A percentile compares a stretch with the other conserved stretches of the same genome.
These are phyloP conservation scores for Macrophomina pseudophaseolina DNA, from an alignment of 2,329 filamentous ascomycete species.

Conservation along the genomic window DNA sequence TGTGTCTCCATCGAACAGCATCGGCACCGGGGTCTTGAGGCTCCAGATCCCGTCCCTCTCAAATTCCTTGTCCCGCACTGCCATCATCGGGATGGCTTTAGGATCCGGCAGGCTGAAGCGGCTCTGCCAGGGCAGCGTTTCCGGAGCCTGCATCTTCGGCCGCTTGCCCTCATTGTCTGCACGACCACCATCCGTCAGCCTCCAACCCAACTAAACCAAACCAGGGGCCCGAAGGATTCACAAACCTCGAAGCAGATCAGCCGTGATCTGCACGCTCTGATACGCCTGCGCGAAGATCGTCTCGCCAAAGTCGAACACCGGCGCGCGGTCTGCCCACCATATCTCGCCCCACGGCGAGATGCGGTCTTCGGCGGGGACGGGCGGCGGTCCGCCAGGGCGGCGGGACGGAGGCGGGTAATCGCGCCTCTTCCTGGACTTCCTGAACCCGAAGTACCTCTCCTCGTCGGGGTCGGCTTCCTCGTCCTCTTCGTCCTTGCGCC, in stretches of 20 bases:
- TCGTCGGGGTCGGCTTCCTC: neutral
- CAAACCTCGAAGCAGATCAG: slow-evolving; percentile 6
- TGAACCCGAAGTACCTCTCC: neutral
- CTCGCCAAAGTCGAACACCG: slow-evolving; percentile 18
- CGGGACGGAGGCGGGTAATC: neutral
- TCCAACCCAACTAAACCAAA: neutral
- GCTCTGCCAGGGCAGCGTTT: neutral
- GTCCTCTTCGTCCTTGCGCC: no score
- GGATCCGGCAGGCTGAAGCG: neutral
- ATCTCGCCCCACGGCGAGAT: slow-evolving; percentile 17
- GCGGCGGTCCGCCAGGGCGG: neutral
- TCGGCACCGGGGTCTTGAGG: neutral
- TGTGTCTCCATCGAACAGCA: neutral
- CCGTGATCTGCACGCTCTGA: slow-evolving; percentile 18
- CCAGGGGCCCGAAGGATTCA: neutral
- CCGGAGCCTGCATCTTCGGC: neutral
- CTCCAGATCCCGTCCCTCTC: neutral
- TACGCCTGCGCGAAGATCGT: slow-evolving; percentile 16
- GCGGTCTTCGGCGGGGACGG: slow-evolving; percentile 1
- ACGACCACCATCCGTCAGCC: neutral
- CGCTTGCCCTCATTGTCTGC: neutral
- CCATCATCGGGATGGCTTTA: neutral
- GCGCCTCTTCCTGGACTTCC: neutral
- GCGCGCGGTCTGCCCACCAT: slow-evolving; percentile 9
- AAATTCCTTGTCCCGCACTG: neutral